Evolutionary conservation across 1,284 basidiomycete species (phyloP), one percentile per base, ranked within the genome.

Genomic region (Tylopilus sp.): DNA sequence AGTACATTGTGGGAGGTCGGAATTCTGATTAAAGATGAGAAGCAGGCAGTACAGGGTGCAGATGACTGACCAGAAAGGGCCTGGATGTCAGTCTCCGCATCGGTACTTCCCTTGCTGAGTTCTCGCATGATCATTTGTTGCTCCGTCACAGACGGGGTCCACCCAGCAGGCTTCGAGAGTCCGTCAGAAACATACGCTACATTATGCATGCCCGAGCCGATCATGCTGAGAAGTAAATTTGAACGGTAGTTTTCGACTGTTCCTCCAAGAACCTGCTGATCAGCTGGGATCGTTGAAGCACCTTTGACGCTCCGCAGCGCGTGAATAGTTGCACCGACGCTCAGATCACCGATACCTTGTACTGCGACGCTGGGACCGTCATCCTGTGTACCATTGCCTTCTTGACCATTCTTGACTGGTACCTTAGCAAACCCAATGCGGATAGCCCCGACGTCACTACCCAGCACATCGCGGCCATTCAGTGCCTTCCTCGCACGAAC

Each of bases 41-140:
- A 28, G 9, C 3, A 35, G 16, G 11, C 26, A 23, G 33, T n/a
- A 15, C 39, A 30, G 30, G n/a, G 37, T 19, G 28, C 43, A 23
- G 33, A 50, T 30, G 21, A 74, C 84, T 60, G 57, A 93, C 92
- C 90, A 53, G 89, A 81, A 52, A 96, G 81, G 34, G 88, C 82
- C 58, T 82, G 81, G 45, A 96, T 81, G 60, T 97, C 92, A 25
- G 74, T 74, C 59, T 95, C 93, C 18, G 90, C 84, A 55, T 92
- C 88, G 1, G 74, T 63, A 49, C 81, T 81, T 25, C 91, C 91
- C 21, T 75, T 82, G 59, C 88, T 88, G 29, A 99, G 76, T 65
- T 97, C 90, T 63, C 86, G 84, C 86, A 98, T 89, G 55, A 98
- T 87, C 84, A 97, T 89, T 70, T 97, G 93, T 69, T 96, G 90